phyloP scores from a whole-genome alignment of 495 filamentous ascomycete species.

The Hypoxylon fragiforme region DNA sequence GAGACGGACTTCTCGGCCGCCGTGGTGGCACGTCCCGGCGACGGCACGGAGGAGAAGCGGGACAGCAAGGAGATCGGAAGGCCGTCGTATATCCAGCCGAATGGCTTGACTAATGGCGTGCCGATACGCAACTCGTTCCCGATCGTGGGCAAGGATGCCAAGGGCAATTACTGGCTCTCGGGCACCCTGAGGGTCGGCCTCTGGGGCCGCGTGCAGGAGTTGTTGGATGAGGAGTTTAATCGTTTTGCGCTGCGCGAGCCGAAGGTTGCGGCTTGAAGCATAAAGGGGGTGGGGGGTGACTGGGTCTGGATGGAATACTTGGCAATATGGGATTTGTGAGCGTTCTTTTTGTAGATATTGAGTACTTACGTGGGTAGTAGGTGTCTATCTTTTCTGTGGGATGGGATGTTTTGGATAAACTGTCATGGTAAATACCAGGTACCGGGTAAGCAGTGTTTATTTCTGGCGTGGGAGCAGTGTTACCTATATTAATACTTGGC shows the following conservation, averaged over 20 bases:
- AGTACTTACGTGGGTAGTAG: no score
- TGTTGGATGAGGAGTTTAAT: constrained; percentile 28
- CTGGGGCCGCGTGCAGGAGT: constrained; percentile 42
- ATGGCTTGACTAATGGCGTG: constrained; percentile 32
- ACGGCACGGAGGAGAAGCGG: constrained; percentile 25
- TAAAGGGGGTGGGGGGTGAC: no score
- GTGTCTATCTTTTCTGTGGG: no score
- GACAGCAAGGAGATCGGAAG: constrained; percentile 34
- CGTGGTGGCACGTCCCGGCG: constrained; percentile 28
- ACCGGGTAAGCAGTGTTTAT: no score
- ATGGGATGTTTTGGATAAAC: no score
- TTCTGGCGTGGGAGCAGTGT: no score
- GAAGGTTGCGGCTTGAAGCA: background rate
- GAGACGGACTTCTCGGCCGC: constrained; percentile 51
- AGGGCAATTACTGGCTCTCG: constrained; percentile 54
- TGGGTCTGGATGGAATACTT: no score
- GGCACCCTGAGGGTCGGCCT: constrained; percentile 40
- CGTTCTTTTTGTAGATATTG: no score
- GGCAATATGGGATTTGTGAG: no score
- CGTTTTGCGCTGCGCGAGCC: constrained; percentile 4
- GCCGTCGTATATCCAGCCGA: constrained; percentile 37
- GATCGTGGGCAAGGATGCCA: constrained; percentile 52
- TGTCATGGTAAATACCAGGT: no score
- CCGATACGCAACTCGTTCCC: constrained; percentile 40
- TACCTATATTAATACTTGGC: no score